Conservation (phyloP, 129 eudicot genomes). For the Solidago caesia region DNA sequence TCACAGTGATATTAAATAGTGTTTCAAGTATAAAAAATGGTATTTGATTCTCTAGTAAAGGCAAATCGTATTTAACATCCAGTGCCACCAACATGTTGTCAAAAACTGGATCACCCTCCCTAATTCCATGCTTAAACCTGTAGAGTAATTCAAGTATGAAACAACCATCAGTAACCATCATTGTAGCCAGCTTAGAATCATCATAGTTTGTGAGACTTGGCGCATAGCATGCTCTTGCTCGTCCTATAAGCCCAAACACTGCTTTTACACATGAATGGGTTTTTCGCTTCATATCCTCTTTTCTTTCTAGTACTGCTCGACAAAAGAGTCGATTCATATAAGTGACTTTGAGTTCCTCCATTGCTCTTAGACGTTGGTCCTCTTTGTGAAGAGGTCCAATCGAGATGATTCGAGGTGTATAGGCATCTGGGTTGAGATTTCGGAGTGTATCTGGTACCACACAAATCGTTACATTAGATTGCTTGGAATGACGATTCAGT, state of each 20-base stretch:
- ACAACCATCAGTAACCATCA: constrained; percentile 32
- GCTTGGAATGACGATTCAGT: not conserved
- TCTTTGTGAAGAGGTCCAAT: constrained; percentile 29
- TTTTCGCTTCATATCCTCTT: not conserved
- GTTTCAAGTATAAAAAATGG: constrained; percentile 18
- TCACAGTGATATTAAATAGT: constrained; percentile 10
- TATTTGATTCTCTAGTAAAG: constrained; percentile 26
- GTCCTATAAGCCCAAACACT: constrained; percentile 6
- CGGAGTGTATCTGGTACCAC: constrained; percentile 19
- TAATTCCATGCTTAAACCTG: not conserved
- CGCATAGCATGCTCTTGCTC: constrained; percentile 23
- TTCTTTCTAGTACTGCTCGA: constrained; percentile 10
- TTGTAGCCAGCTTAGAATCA: constrained; percentile 10
- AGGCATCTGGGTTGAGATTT: constrained; percentile 20
- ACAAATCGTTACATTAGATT: constrained; percentile 13
- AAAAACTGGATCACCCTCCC: constrained; percentile 16
- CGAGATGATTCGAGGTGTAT: constrained; percentile 18
- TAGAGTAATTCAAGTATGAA: constrained; percentile 31
- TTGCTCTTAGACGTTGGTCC: constrained; percentile 6
- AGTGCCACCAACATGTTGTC: constrained; percentile 7
- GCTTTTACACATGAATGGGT: not conserved
- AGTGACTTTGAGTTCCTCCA: constrained; percentile 22
- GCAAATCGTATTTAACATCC: constrained; percentile 9
- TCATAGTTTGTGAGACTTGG: constrained; percentile 1
- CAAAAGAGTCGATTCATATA: constrained; percentile 15